Evolutionary conservation across 495 filamentous ascomycete genomes (phyloP).

Genomic region (Hypoxylon fuscum): DNA sequence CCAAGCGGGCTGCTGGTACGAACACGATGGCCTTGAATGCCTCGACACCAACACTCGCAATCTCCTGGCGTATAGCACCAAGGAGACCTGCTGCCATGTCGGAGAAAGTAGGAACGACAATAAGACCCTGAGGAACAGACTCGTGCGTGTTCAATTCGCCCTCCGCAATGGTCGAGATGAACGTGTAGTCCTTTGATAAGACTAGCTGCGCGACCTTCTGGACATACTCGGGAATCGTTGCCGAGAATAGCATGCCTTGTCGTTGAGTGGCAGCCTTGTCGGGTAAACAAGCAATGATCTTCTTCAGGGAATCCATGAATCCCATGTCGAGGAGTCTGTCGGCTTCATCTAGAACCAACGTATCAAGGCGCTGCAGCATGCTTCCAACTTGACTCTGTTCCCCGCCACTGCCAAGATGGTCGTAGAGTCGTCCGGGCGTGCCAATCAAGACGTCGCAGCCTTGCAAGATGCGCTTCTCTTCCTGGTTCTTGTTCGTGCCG

Average conservation of each 20-base stretch:
- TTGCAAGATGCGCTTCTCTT: constrained; percentile 46
- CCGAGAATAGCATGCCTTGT: constrained; percentile 78
- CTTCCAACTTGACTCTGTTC: not conserved
- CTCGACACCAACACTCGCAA: constrained; percentile 53
- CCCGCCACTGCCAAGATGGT: constrained; percentile 50
- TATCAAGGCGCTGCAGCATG: constrained; percentile 54
- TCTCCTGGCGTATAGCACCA: constrained; percentile 52
- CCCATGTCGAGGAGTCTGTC: constrained; percentile 73
- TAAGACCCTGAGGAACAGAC: constrained; percentile 67
- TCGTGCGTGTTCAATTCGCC: constrained; percentile 70
- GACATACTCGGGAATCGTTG: constrained; percentile 71
- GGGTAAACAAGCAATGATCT: constrained; percentile 66
- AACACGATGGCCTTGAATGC: constrained; percentile 75
- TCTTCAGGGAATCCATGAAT: constrained; percentile 66
- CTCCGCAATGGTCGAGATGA: constrained; percentile 68
- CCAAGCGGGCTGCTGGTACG: constrained; percentile 70
- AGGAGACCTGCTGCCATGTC: constrained; percentile 63
- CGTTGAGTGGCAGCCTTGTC: constrained; percentile 60
- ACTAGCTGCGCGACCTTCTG: constrained; percentile 67
- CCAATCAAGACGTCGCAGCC: constrained; percentile 65
- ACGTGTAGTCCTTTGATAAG: constrained; percentile 63
- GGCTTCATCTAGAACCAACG: constrained; percentile 72
- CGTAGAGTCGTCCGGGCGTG: constrained; percentile 70
- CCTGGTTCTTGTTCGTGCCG: constrained; percentile 49
- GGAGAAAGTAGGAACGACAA: constrained; percentile 62